Conservation (phyloP, 768 basidiomycete genomes). For the Panaeolus cyanescens region DNA sequence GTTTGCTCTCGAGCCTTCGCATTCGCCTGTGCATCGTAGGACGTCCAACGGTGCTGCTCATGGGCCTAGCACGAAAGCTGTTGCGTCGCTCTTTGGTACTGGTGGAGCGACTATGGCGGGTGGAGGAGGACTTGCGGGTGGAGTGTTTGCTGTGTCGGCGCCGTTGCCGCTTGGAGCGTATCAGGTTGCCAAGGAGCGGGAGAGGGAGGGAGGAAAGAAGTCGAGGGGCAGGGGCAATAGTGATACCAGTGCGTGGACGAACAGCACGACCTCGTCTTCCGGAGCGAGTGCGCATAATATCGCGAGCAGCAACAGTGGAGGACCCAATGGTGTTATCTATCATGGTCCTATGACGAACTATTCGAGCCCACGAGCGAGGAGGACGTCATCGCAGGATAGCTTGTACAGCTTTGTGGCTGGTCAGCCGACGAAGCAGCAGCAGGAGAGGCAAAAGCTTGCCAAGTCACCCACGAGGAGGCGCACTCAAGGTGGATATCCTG, state of each 20-base stretch:
- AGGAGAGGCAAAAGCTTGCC: neutral
- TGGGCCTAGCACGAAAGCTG: neutral
- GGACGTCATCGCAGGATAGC: conserved; percentile 4
- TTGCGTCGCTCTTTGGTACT: neutral
- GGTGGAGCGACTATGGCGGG: neutral
- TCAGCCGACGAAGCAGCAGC: neutral
- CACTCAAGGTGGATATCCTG: neutral
- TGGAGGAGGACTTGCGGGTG: conserved; percentile 1
- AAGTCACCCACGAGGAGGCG: neutral
- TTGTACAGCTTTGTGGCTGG: neutral
- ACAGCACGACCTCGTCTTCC: conserved; percentile 7
- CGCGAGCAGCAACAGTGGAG: neutral
- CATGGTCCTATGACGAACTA: conserved; percentile 4
- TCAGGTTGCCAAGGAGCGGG: conserved; percentile 6
- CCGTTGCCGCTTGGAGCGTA: conserved; percentile 19
- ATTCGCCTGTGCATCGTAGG: neutral
- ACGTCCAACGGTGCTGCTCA: neutral
- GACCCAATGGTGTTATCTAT: neutral
- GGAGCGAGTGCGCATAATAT: neutral
- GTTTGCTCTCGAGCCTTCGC: neutral
- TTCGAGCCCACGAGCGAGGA: conserved; percentile 5
- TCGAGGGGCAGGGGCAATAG: conserved; percentile 2
- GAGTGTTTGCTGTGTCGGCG: conserved; percentile 17
- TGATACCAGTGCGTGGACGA: conserved; percentile 1
- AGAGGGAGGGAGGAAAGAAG: conserved; percentile 4